Evolutionary conservation across 1,139 yeast genomes (phyloP).

Genomic region (Candida tetrigidarum): DNA sequence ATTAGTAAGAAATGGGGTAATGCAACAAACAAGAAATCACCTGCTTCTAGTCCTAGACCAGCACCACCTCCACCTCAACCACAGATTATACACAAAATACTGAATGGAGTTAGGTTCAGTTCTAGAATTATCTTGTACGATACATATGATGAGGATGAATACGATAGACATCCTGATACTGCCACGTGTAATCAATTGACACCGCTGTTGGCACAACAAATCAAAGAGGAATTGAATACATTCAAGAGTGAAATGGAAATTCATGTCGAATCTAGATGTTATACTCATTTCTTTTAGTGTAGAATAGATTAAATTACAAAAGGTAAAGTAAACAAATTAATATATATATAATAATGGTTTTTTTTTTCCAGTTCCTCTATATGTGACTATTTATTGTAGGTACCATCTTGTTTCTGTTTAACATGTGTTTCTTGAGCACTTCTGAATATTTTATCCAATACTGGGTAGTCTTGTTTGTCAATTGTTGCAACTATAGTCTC

Average conservation of each 20-base stretch:
- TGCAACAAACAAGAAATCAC: constrained; percentile 11
- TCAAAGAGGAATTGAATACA: constrained; percentile 82
- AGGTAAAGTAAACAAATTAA: no score
- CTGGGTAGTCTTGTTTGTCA: constrained; percentile 35
- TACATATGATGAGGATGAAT: constrained; percentile 82
- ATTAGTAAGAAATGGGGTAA: constrained; percentile 28
- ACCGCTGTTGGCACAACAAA: constrained; percentile 84
- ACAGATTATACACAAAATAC: constrained; percentile 13
- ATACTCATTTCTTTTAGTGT: constrained; percentile 71
- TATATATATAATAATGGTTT: constrained; percentile 1
- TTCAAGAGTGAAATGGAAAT: constrained; percentile 81
- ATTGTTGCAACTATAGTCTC: constrained; percentile 47
- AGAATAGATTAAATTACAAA: constrained; percentile 1
- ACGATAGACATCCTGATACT: constrained; percentile 91
- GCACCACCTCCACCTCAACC: constrained; percentile 12
- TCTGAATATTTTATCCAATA: constrained; percentile 47
- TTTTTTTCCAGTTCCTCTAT: neutral
- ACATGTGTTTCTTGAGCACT: constrained; percentile 47
- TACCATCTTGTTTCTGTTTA: constrained; percentile 18
- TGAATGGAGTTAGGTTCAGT: constrained; percentile 67
- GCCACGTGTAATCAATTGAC: constrained; percentile 95
- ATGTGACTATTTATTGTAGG: neutral
- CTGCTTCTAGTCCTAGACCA: constrained; percentile 13
- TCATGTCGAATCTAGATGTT: constrained; percentile 75
- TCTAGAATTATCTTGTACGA: constrained; percentile 85